These are phyloP conservation scores for Ephemerocybe angulata DNA, from an alignment of 768 basidiomycete genomes.

Conservation along the genomic window DNA sequence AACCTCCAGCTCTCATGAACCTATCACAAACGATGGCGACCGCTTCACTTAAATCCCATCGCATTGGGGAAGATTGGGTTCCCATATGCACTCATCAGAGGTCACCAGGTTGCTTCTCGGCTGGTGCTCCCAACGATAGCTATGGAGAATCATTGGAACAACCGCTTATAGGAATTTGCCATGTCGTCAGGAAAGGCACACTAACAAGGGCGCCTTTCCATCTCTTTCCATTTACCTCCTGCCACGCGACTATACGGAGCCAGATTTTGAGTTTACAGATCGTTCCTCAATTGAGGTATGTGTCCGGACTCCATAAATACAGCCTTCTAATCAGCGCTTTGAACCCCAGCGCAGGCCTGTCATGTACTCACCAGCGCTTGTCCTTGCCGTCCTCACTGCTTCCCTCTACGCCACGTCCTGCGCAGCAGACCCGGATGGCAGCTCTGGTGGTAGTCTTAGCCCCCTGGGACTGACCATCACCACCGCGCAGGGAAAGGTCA, in stretches of 20 bases:
- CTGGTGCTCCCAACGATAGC: neutral
- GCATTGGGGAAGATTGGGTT: neutral
- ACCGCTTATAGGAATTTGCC: neutral
- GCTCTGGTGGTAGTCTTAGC: too few species aligned
- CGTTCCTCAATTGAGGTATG: neutral
- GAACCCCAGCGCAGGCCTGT: neutral
- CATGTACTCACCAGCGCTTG: neutral
- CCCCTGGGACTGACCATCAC: constrained; percentile 23
- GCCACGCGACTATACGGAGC: neutral
- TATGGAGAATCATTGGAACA: neutral
- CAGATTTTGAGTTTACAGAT: neutral
- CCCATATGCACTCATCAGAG: neutral
- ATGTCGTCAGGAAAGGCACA: too few species aligned
- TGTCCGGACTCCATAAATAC: neutral
- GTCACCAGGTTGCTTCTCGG: too few species aligned
- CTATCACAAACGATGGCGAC: neutral
- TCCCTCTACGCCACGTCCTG: neutral
- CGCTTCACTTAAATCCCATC: neutral
- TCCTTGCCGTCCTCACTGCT: neutral
- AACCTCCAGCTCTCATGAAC: neutral
- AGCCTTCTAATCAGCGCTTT: neutral
- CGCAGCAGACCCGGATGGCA: too few species aligned
- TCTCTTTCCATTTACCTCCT: neutral
- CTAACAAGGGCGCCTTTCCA: neutral
- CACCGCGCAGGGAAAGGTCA: constrained; percentile 30